Base-by-base conservation (phyloP, 2,329 filamentous ascomycete species). In the Aureobasidium sp. region DNA sequence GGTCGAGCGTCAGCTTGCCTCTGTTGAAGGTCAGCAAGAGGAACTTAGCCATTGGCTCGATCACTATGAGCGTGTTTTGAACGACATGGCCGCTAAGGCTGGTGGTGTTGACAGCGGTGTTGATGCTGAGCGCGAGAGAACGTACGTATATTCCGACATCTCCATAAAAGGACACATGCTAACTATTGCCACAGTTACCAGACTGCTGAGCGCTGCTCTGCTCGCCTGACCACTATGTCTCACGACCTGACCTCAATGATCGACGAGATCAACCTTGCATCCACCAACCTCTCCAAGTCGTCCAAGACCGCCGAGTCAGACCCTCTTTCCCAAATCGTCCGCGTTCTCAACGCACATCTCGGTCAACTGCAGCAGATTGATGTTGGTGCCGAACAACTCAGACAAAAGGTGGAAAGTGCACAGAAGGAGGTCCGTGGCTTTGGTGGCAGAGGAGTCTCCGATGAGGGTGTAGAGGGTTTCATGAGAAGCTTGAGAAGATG, bases 171-270 rank as follows among this genome's bases (percentile, higher is more conserved):
- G 27, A 14, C 22, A 31, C 63, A 27, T 62, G 49, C 69, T 75
- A 57, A 75, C 66, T 47, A 19, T 22, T 5, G 6, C 24, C 15
- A 60, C 67, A 84, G 82, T 35, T 86, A 97, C 79, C 95, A 96
- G 81, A 80, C 95, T 58, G 94, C 94, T 1, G 94, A 99, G 80
- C 94, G 91, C 75, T 82, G 97, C 66, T 91, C 91, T 12, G 90
- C 96, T 71, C 86, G 90, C 66, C 80, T 99, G 66, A 92, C 96
- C 62, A 91, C 96, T 68, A 95, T 97, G 85, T 91, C 91, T 71
- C 90, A 91, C 72, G 91, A 96, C 72, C 80, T 99, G 65, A 86
- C 85, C 52, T 93, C 91, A 77, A 97, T 99, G 91, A 96, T 99
- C 68, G 92, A 96, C 72, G 94, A 97, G 76, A 96, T 99, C 72